A percentile compares a stretch with the other conserved stretches of the same genome.
phyloP scores from a whole-genome alignment of 2,329 filamentous ascomycete genomes.

The Xylariaceae sp. region DNA sequence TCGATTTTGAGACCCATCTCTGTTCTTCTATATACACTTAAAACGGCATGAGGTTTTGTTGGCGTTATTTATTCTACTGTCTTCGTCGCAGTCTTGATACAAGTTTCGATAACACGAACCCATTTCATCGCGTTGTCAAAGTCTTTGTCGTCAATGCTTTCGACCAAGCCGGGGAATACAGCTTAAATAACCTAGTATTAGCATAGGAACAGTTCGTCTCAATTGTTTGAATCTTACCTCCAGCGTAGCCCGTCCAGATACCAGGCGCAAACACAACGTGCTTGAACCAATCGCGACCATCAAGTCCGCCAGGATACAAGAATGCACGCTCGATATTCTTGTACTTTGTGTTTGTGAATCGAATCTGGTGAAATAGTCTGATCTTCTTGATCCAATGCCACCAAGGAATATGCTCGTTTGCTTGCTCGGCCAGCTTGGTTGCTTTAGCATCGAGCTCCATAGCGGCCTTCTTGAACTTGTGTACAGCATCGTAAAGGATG shows the following conservation, averaged over 20 bases:
- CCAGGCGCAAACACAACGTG: conserved; percentile 92
- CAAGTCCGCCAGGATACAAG: conserved; percentile 71
- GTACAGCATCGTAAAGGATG: conserved; percentile 36
- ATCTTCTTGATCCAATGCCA: conserved; percentile 72
- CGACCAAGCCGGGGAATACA: conserved; percentile 61
- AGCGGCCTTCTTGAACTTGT: conserved; percentile 37
- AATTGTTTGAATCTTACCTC: conserved; percentile 44
- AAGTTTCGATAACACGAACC: conserved; percentile 56
- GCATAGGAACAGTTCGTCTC: background rate
- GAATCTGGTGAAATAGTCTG: conserved; percentile 61
- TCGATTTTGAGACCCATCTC: too few species aligned
- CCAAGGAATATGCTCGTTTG: conserved; percentile 63
- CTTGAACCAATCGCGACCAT: conserved; percentile 85
- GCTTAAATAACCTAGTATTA: conserved; percentile 35
- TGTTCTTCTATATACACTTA: too few species aligned
- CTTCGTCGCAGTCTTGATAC: conserved; percentile 46
- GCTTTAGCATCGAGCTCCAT: conserved; percentile 46
- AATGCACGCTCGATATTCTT: conserved; percentile 82
- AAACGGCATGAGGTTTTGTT: too few species aligned
- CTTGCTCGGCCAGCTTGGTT: conserved; percentile 35
- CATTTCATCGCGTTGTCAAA: conserved; percentile 58
- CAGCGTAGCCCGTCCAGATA: conserved; percentile 86
- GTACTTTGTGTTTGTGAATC: conserved; percentile 73
- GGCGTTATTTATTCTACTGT: conserved; percentile 27
- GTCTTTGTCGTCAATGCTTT: conserved; percentile 60